Percentiles rank a stretch among this genome's conserved stretches.
Evolutionary conservation across 345 rosid genomes (phyloP).

Genomic region (Gossypium stocksii): DNA sequence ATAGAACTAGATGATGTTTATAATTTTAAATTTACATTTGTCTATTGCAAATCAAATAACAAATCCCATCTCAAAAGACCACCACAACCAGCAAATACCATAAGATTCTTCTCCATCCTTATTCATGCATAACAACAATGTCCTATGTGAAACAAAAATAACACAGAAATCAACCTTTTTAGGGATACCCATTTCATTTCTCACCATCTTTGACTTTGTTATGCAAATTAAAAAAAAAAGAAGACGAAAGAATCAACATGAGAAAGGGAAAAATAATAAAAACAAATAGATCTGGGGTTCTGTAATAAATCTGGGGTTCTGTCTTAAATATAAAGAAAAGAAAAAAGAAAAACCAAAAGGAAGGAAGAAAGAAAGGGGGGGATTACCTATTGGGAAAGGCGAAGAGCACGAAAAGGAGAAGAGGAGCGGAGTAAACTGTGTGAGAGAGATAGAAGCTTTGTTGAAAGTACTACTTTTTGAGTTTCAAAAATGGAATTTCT

Average conservation of each 20-base stretch:
- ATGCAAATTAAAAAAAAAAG: neutral
- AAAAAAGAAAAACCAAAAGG: no score
- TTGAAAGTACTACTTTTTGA: neutral
- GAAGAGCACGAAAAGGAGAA: neutral
- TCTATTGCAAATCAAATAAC: no score
- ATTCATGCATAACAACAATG: no score
- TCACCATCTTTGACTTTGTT: neutral
- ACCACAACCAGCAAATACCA: no score
- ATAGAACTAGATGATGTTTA: no score
- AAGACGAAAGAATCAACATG: neutral
- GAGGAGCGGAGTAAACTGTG: neutral
- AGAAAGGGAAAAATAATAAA: neutral
- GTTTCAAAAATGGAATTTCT: neutral
- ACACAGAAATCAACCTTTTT: neutral
- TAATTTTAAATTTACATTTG: no score
- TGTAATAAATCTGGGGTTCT: no score
- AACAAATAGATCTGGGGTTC: conserved; percentile 3
- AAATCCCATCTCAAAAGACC: no score
- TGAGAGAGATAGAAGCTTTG: neutral
- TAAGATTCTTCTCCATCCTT: no score
- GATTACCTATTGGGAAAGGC: conserved; percentile 2
- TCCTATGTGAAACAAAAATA: no score
- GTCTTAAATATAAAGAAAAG: neutral
- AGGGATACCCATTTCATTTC: neutral
- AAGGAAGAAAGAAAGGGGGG: neutral